A percentile compares a stretch with the other conserved stretches of the same genome.
phyloP scores from a whole-genome alignment of 148 eudicot species.

The Rhododendron kiyosumense region DNA sequence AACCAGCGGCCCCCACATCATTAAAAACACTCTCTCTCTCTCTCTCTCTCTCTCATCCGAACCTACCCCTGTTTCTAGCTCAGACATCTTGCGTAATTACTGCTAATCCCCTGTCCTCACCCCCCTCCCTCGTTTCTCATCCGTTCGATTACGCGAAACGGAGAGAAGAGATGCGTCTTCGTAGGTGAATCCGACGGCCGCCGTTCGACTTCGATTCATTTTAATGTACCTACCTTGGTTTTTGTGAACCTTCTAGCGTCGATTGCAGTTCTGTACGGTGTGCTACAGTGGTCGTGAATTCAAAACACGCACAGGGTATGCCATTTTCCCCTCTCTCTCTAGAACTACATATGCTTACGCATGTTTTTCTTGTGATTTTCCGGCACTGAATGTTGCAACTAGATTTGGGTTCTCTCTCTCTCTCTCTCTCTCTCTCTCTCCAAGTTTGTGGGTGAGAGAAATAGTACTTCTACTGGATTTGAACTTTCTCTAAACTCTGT shows the following conservation, averaged over 20 bases:
- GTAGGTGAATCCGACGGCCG: slow-evolving; percentile 8
- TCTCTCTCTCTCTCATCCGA: slow-evolving; percentile 18
- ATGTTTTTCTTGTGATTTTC: too few species aligned
- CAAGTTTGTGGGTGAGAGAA: neutral
- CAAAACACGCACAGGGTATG: neutral
- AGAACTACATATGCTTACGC: too few species aligned
- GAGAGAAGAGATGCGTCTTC: neutral
- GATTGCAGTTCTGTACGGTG: neutral
- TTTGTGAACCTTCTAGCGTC: neutral
- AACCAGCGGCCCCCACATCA: neutral
- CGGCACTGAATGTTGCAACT: neutral
- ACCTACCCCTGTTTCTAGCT: neutral
- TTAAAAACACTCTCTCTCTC: neutral
- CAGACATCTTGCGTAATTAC: neutral
- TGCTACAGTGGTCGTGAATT: neutral
- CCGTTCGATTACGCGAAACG: neutral
- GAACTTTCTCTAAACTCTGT: neutral
- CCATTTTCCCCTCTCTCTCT: neutral
- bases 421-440: neutral
- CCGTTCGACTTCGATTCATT: neutral
- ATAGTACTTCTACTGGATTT: neutral
- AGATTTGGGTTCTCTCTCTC: neutral
- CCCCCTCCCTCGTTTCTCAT: neutral
- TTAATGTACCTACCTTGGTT: neutral
- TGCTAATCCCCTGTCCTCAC: neutral